phyloP scores from a whole-genome alignment of 2,329 filamentous ascomycete genomes.

The Microdochium nivale region DNA sequence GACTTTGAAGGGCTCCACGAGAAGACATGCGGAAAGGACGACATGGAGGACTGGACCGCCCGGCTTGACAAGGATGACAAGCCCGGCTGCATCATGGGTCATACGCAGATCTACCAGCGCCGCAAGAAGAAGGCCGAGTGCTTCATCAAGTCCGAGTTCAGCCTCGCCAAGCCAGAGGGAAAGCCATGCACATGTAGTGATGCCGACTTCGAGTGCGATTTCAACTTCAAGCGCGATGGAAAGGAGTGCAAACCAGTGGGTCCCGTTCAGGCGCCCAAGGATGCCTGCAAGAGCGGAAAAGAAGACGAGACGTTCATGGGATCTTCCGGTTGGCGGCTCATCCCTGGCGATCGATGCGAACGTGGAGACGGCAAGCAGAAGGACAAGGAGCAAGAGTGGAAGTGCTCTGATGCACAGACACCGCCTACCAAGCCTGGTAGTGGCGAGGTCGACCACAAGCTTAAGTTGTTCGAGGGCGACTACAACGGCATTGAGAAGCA shows the following conservation, averaged over 20 bases:
- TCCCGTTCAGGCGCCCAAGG: constrained; percentile 57
- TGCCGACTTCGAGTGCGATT: constrained; percentile 91
- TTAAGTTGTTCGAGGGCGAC: constrained; percentile 54
- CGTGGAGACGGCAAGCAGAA: constrained; percentile 52
- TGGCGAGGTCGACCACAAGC: constrained; percentile 56
- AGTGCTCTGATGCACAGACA: constrained; percentile 58
- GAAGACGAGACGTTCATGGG: constrained; percentile 69
- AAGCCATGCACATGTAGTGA: constrained; percentile 75
- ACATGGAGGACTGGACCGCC: constrained; percentile 86
- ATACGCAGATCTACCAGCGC: constrained; percentile 78
- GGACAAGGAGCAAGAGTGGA: constrained; percentile 63
- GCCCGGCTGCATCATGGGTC: constrained; percentile 88
- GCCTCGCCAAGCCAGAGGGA: constrained; percentile 62
- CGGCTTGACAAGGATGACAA: constrained; percentile 72
- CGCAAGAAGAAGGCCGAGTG: constrained; percentile 85
- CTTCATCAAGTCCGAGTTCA: constrained; percentile 79
- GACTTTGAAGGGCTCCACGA: constrained; percentile 80
- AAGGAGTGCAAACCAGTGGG: constrained; percentile 60
- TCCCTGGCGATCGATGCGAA: constrained; percentile 73
- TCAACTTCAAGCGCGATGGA: constrained; percentile 70
- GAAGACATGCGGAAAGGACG: constrained; percentile 64
- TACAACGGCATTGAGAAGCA: constrained; percentile 43
- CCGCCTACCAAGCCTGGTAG: constrained; percentile 44
- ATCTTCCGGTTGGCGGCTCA: constrained; percentile 83
- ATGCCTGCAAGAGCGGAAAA: constrained; percentile 57